A percentile compares a stretch with the other conserved stretches of the same genome.
Conservation (phyloP, 768 basidiomycete genomes). For the Coprinellus micaceus region DNA sequence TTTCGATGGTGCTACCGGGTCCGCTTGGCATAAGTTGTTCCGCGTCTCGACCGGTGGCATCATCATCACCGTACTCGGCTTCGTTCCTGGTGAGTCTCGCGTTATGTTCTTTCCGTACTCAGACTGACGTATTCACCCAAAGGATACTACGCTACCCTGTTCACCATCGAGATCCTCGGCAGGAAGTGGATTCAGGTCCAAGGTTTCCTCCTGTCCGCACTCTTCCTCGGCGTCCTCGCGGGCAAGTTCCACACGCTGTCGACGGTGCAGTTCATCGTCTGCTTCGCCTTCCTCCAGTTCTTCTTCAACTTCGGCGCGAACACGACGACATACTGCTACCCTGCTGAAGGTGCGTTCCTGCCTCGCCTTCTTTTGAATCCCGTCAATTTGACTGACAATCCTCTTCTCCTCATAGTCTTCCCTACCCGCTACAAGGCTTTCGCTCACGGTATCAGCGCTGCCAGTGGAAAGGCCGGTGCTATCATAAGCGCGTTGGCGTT, state of each 20-base stretch:
- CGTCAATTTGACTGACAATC: too few relatives aligned
- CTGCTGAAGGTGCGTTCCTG: conserved; percentile 3
- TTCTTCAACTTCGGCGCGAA: conserved; percentile 88
- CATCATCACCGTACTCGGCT: conserved; percentile 72
- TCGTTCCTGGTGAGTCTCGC: conserved; percentile 55
- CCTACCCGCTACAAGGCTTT: conserved; percentile 71
- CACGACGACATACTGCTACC: conserved; percentile 46
- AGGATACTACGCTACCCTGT: conserved; percentile 68
- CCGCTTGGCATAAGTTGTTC: conserved; percentile 63
- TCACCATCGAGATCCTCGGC: conserved; percentile 70
- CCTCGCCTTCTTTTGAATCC: too few relatives aligned
- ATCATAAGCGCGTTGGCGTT: conserved; percentile 75
- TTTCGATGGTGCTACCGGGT: conserved; percentile 53
- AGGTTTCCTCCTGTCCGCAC: conserved; percentile 66
- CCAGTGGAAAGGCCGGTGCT: conserved; percentile 70
- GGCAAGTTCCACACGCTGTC: conserved; percentile 56
- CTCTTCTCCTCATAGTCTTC: conserved; percentile 40
- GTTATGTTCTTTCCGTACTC: background rate
- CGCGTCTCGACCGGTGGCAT: conserved; percentile 64
- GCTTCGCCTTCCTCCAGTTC: conserved; percentile 72
- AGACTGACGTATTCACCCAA: background rate
- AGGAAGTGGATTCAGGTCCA: conserved; percentile 74
- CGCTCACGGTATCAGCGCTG: conserved; percentile 75
- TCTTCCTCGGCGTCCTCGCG: conserved; percentile 70
- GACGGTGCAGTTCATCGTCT: conserved; percentile 62